phyloP scores from a whole-genome alignment of 495 filamentous ascomycete genomes.

The Penicillium diatomitis region DNA sequence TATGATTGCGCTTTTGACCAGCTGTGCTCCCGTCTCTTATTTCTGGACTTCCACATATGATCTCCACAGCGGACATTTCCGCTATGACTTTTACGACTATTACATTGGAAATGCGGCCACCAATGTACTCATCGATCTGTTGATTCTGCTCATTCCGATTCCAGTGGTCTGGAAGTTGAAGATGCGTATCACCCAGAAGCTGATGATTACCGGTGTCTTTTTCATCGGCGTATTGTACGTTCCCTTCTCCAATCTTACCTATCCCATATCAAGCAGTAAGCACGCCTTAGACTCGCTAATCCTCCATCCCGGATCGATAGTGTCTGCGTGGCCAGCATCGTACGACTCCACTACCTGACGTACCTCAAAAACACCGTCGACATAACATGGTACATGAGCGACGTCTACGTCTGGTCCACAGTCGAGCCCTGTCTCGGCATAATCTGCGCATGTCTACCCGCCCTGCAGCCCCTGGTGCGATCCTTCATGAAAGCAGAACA shows the following conservation, averaged over 20 bases:
- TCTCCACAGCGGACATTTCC: constrained; percentile 4
- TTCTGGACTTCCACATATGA: constrained; percentile 9
- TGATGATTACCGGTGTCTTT: constrained; percentile 40
- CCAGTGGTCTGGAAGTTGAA: constrained; percentile 33
- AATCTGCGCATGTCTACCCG: constrained; percentile 29
- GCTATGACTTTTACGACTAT: constrained; percentile 14
- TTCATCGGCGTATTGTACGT: constrained; percentile 34
- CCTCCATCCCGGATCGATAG: not conserved
- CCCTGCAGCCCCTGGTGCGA: constrained; percentile 12
- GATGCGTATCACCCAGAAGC: constrained; percentile 34
- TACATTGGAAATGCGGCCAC: constrained; percentile 36
- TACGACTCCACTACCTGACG: constrained; percentile 22
- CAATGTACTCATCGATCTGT: constrained; percentile 44
- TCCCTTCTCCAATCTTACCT: not conserved
- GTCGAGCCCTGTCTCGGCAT: constrained; percentile 36
- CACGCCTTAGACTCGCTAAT: not conserved
- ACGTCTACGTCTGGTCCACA: constrained; percentile 38
- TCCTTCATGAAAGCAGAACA: constrained; percentile 8
- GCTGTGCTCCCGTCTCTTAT: constrained; percentile 9
- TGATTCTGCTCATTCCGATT: constrained; percentile 43
- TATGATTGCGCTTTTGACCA: constrained; percentile 7
- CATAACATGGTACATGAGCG: constrained; percentile 26
- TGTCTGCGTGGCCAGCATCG: constrained; percentile 14
- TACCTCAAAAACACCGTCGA: constrained; percentile 16
- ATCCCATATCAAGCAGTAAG: not conserved